phyloP scores from a whole-genome alignment of 2,329 filamentous ascomycete genomes.

The Epichloe sp. region DNA sequence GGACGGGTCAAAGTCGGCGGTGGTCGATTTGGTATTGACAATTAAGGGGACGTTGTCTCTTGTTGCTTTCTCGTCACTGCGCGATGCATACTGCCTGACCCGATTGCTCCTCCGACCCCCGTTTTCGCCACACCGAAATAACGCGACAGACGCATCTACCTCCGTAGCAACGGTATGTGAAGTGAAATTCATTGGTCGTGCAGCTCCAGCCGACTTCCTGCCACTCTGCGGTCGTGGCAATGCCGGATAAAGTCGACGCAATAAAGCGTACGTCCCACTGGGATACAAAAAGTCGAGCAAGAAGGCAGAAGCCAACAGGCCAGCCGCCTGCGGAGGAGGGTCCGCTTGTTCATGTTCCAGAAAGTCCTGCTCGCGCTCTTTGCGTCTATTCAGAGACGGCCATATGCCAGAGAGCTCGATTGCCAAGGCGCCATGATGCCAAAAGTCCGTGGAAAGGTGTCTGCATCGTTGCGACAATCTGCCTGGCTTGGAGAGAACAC shows the following conservation, averaged over 20 bases:
- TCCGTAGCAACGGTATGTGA: conserved; percentile 11
- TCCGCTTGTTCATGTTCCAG: conserved; percentile 13
- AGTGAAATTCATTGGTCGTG: conserved; percentile 15
- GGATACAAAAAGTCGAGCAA: conserved; percentile 46
- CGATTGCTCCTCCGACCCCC: neutral
- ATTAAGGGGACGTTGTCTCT: neutral
- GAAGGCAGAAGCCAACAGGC: conserved; percentile 32
- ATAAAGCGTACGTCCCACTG: conserved; percentile 26
- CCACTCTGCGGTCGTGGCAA: conserved; percentile 13
- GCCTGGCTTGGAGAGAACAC: conserved; percentile 30
- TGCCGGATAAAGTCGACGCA: conserved; percentile 25
- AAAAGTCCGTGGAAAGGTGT: conserved; percentile 36
- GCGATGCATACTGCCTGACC: neutral
- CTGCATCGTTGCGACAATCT: conserved; percentile 26
- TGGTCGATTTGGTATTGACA: neutral
- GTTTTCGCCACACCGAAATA: neutral
- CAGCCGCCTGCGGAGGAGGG: conserved; percentile 12
- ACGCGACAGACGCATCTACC: neutral
- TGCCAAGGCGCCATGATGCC: conserved; percentile 39
- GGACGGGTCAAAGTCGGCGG: neutral
- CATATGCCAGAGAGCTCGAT: conserved; percentile 33
- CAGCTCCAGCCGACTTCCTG: conserved; percentile 3
- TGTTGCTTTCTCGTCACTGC: neutral
- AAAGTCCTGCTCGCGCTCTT: conserved; percentile 7
- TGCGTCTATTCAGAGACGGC: conserved; percentile 20